phyloP scores from a whole-genome alignment of 805 yeast species.

The Starmerella sirachaensis region DNA sequence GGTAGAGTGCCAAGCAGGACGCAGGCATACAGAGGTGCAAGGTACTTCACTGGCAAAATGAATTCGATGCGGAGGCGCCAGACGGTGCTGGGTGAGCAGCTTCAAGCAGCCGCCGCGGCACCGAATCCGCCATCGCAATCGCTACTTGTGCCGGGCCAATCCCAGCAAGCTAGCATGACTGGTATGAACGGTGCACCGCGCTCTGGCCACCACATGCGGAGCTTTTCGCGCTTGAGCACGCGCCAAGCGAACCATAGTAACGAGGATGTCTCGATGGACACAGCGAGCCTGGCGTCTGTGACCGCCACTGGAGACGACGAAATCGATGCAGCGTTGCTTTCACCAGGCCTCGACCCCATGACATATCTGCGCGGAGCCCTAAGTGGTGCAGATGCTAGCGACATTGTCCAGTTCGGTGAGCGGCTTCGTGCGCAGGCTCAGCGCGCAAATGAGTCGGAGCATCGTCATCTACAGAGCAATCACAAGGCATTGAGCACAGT shows the following conservation, averaged over 20 bases:
- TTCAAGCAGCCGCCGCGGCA: slow-evolving; percentile 3
- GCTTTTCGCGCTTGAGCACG: slow-evolving; percentile 16
- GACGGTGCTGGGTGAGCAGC: slow-evolving; percentile 22
- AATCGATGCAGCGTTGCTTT: slow-evolving; percentile 35
- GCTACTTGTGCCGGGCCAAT: slow-evolving; percentile 3
- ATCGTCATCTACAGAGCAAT: slow-evolving; percentile 24
- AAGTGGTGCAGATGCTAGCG: slow-evolving; percentile 17
- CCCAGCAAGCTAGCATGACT: background rate
- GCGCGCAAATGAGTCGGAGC: slow-evolving; percentile 19
- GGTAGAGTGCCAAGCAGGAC: no score
- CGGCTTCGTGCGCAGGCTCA: slow-evolving; percentile 16
- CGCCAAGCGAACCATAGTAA: slow-evolving; percentile 4
- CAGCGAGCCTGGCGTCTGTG: slow-evolving; percentile 24
- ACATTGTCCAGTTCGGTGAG: slow-evolving; percentile 16
- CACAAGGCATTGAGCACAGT: slow-evolving; percentile 27
- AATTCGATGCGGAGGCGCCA: slow-evolving; percentile 22
- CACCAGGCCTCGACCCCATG: slow-evolving; percentile 38
- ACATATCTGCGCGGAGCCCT: slow-evolving; percentile 12
- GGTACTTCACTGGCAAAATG: no score
- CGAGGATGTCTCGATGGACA: slow-evolving; percentile 2
- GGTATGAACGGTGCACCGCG: background rate
- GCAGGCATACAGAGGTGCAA: no score
- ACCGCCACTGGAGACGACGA: slow-evolving; percentile 33
- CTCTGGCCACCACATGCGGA: slow-evolving; percentile 14
- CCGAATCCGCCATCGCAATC: background rate